Evolutionary conservation across 345 rosid species (phyloP).

Genomic region (Eucalyptus fibrosa): DNA sequence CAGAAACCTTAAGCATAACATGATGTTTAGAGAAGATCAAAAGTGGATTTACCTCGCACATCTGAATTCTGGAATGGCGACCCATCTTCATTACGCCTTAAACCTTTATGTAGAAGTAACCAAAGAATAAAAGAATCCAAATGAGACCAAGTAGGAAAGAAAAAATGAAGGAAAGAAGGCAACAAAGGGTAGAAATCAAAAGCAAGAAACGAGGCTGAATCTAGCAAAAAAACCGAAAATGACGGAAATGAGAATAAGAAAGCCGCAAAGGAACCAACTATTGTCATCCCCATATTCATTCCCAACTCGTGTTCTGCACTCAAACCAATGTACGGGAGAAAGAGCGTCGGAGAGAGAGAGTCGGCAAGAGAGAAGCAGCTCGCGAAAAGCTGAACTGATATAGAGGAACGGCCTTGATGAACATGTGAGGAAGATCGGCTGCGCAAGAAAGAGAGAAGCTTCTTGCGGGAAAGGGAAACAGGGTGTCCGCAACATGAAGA

Average conservation of each 20-base stretch:
- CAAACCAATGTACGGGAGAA: not conserved
- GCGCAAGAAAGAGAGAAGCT: not conserved
- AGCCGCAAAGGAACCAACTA: not conserved
- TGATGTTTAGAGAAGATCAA: not conserved
- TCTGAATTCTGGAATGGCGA: not conserved
- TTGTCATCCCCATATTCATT: not conserved
- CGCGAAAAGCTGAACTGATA: not conserved
- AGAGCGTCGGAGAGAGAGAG: not conserved
- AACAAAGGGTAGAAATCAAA: not conserved
- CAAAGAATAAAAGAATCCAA: not conserved
- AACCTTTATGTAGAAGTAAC: not conserved
- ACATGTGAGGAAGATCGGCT: not conserved
- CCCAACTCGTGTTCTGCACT: not conserved
- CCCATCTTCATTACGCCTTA: not conserved
- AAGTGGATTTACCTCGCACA: not conserved
- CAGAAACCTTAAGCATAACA: not conserved
- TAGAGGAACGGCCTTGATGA: not conserved
- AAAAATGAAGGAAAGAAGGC: not conserved
- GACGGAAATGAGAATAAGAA: not conserved
- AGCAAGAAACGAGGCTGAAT: not conserved
- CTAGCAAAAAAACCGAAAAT: not conserved
- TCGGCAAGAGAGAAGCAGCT: not conserved
- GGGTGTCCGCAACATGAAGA: slow-evolving; percentile 25
- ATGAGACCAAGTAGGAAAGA: not conserved
- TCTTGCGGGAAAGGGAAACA: not conserved